phyloP scores from a whole-genome alignment of 345 rosid genomes.

The Hibiscus mutabilis region DNA sequence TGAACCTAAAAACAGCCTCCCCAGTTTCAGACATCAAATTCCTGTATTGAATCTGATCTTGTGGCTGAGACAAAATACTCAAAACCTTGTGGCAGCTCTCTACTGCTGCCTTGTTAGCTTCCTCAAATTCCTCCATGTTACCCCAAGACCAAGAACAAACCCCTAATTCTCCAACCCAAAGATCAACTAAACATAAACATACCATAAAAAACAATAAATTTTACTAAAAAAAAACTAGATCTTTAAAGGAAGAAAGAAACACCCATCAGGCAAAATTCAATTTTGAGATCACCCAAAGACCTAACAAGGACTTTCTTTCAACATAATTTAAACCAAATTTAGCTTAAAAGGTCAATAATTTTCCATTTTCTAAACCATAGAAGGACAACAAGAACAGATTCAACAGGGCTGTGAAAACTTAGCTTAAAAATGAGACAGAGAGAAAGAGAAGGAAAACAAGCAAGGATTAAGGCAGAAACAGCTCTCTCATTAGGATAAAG shows the following conservation, averaged over 20 bases:
- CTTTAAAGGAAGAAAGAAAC: constrained; percentile 14
- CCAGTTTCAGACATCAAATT: constrained; percentile 63
- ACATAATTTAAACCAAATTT: constrained; percentile 10
- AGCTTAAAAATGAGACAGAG: background rate
- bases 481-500: constrained; percentile 7
- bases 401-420: background rate
- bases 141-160: constrained; percentile 18
- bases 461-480: constrained; percentile 1
- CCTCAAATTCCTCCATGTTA: constrained; percentile 84
- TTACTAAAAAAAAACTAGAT: constrained; percentile 9
- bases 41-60: constrained; percentile 51
- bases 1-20: constrained; percentile 84
- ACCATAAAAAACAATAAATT: constrained; percentile 6
- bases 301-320: constrained; percentile 3
- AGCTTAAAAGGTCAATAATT: background rate
- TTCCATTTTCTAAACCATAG: background rate
- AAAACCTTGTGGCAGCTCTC: constrained; percentile 83
- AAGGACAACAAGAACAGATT: constrained; percentile 15
- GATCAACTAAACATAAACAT: constrained; percentile 16
- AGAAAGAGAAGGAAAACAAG: background rate
- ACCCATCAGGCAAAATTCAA: constrained; percentile 31
- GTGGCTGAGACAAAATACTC: constrained; percentile 45
- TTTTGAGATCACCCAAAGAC: constrained; percentile 12
- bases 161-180: constrained; percentile 20
- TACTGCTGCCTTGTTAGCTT: constrained; percentile 74